phyloP scores from a whole-genome alignment of 1,139 yeast species.

The Ogataea hybrid region DNA sequence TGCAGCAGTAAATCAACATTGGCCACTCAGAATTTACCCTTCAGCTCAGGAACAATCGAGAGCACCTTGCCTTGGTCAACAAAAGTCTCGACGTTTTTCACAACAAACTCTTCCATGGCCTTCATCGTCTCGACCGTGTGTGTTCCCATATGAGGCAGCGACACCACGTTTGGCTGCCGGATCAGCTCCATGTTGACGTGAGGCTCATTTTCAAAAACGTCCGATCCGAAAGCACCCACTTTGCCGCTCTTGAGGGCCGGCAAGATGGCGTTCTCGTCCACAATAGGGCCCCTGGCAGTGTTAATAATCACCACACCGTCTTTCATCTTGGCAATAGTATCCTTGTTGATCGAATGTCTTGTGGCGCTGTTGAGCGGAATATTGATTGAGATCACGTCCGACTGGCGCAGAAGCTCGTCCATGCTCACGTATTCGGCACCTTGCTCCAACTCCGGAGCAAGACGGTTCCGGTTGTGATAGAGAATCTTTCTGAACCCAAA shows the following conservation, averaged over 20 bases:
- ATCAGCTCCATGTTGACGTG: slow-evolving; percentile 56
- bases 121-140: slow-evolving; percentile 57
- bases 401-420: slow-evolving; percentile 53
- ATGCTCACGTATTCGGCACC: slow-evolving; percentile 51
- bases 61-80: slow-evolving; percentile 59
- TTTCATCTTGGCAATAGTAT: slow-evolving; percentile 57
- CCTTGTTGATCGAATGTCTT: slow-evolving; percentile 54
- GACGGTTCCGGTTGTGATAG: slow-evolving; percentile 61
- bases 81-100: slow-evolving; percentile 42
- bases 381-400: slow-evolving; percentile 62
- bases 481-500: slow-evolving; percentile 61
- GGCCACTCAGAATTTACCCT: slow-evolving; percentile 12
- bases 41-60: slow-evolving; percentile 65
- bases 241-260: slow-evolving; percentile 65
- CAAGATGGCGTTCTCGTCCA: slow-evolving; percentile 54
- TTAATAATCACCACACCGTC: slow-evolving; percentile 66
- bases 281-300: slow-evolving; percentile 60
- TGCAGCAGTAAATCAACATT: no score
- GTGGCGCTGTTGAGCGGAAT: slow-evolving; percentile 57
- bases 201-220: slow-evolving; percentile 87
- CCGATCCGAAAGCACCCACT: slow-evolving; percentile 72
- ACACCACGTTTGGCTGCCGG: slow-evolving; percentile 54
- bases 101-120: slow-evolving; percentile 53
- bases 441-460: slow-evolving; percentile 51
- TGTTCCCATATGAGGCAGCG: slow-evolving; percentile 85